Evolutionary conservation across 106 monocot species (phyloP), one percentile per base, ranked within the genome.

Genomic region (Gastrodia elata): DNA sequence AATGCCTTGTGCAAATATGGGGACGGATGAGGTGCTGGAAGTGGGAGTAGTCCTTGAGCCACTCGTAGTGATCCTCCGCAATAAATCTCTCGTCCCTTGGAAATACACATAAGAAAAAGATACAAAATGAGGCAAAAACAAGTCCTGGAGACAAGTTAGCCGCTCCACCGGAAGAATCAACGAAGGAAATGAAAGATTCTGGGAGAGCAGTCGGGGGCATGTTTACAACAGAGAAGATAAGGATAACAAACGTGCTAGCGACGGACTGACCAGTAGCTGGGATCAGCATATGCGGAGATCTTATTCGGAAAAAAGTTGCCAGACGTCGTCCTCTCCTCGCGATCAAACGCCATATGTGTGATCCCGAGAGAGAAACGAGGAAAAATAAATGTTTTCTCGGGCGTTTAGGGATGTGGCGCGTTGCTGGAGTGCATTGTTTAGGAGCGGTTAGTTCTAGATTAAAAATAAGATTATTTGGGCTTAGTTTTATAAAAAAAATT

Each of bases 51-150:
- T 93, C 93, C 77, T 98, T 98, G 70, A 86, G 75, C 97, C 97
- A 98, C 79, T 98, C 97, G 70, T 98, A 93, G 85, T 98, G 93
- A 40, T 98, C 97, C 80, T 98, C 97, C 67, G 74, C 74, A 15
- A 81, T 33, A 82, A 98, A 98, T 36, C 97, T 61, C 69, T 85
- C 76, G 72, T 98, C 82, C 97, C 97, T 89, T 24, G n/a, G 25
- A 32, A 69, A 69, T 30, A 64, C 33, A 65, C 20, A 65, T 2
- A 67, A 67, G n/a, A 34, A 37, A 11, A 67, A 67, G n/a, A n/a
- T n/a, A 36, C 9, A 16, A 36, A 36, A 67, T 13, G 36, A 67
- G 36, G 1, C 14, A 61, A 61, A 61, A 61, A 59, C 14, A 13
- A 11, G 6, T 24, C 22, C 24, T 0, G 6, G 3, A 0, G 43